Evolutionary conservation across 163 green algal species (phyloP), one percentile per base, ranked within the genome.

Genomic region (Chlamydomonas reinhardtii): DNA sequence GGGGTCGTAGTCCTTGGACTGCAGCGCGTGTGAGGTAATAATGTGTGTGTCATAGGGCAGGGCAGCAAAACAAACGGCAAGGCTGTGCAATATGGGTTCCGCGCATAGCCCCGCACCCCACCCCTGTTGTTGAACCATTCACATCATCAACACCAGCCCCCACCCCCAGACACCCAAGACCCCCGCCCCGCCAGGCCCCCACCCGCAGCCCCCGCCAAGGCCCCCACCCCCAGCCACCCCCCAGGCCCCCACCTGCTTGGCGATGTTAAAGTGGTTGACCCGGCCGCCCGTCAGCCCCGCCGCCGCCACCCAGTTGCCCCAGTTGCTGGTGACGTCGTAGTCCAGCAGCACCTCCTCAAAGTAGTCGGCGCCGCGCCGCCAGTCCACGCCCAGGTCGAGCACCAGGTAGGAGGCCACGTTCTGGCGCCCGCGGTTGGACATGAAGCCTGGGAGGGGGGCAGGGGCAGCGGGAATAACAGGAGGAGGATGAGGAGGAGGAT

Each of bases 181-280:
- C n/a, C n/a, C n/a, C n/a, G n/a, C n/a, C n/a, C n/a, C n/a, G n/a
- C n/a, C n/a, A n/a, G n/a, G n/a, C n/a, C n/a, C n/a, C n/a, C n/a
- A n/a, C n/a, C n/a, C n/a, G n/a, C n/a, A n/a, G n/a, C 64, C 27
- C 9, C 43, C 14, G 66, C 32, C 27, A 37, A 62, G n/a, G 1
- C 6, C 29, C 54, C 22, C 52, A 32, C 27, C 62, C 34, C 12
- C 15, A 25, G 32, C 31, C 27, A 70, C 34, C 12, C 15, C 6
- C 17, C 39, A 34, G 32, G 65, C 14, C 31, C 68, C 32, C 31
- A 79, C 80, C 93, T 99, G 97, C 92, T 99, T 99, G 35, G 89
- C 92, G 89, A 99, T 98, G 96, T 99, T 99, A 95, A 99, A 99
- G 83, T 97, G 94, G 91, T 99, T 99, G 87, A 99, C 88, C 27